These are phyloP conservation scores for Exophiala oligosperma DNA, from an alignment of 2,329 filamentous ascomycete species.

Conservation along the genomic window DNA sequence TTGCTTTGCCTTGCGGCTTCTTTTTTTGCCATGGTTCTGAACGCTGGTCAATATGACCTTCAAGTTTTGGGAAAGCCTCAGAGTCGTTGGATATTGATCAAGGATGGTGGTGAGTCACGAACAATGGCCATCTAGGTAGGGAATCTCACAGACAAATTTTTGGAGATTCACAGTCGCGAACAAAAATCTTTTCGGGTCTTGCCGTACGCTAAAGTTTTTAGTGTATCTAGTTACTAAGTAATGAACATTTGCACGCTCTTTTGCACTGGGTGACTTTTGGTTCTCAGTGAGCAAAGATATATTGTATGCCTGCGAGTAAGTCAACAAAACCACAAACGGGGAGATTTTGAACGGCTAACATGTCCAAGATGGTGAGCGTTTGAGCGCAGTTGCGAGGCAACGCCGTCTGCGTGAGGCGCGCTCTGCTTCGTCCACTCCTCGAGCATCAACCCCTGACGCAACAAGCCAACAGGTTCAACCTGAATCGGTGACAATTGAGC, in stretches of 20 bases:
- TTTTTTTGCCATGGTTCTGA: conserved; percentile 8
- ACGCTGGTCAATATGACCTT: background rate
- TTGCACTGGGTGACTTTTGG: background rate
- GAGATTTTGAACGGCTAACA: background rate
- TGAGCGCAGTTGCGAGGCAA: conserved; percentile 22
- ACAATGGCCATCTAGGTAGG: too few species aligned
- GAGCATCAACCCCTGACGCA: background rate
- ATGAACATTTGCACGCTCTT: background rate
- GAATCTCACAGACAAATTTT: background rate
- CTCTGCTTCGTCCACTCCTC: conserved; percentile 6
- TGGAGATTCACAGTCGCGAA: background rate
- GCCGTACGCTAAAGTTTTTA: conserved; percentile 4
- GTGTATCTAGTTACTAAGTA: background rate
- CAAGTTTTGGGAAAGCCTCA: too few species aligned
- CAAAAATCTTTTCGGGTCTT: conserved; percentile 4
- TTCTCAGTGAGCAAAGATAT: background rate
- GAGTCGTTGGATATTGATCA: too few species aligned
- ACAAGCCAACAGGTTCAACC: background rate
- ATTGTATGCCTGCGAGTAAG: conserved; percentile 21
- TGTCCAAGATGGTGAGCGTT: conserved; percentile 16
- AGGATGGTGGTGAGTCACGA: too few species aligned
- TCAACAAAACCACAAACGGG: background rate
- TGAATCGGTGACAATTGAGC: background rate
- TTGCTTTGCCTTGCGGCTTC: conserved; percentile 4
- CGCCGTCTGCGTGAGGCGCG: conserved; percentile 18